Evolutionary conservation across 148 eudicot species (phyloP).

Genomic region (Chenopodium album): DNA sequence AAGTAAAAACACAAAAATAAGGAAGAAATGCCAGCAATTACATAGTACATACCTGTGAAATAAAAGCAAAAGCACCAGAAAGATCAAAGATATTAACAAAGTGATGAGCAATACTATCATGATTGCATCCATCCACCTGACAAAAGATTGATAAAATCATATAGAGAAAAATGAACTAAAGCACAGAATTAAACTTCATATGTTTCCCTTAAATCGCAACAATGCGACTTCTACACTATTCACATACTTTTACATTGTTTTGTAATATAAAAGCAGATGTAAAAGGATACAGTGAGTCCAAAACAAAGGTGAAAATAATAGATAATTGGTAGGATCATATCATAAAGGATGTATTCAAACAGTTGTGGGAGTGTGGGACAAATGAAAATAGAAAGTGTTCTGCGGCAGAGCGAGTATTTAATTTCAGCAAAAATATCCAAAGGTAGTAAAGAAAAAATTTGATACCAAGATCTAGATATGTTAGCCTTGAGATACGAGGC

Average conservation of each 20-base stretch:
- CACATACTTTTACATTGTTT: no score
- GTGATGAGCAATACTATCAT: slow-evolving; percentile 56
- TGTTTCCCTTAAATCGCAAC: no score
- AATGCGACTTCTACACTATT: no score
- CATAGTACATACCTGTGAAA: slow-evolving; percentile 53
- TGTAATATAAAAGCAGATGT: no score
- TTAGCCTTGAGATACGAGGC: slow-evolving; percentile 58
- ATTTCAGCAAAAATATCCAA: background rate
- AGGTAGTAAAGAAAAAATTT: background rate
- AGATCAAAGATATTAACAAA: slow-evolving; percentile 48
- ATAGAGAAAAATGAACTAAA: background rate
- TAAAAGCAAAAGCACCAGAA: slow-evolving; percentile 32
- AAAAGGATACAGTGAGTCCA: no score
- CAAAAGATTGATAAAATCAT: slow-evolving; percentile 12
- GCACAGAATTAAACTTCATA: background rate
- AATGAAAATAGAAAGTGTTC: no score
- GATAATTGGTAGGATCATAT: no score
- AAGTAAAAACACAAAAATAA: background rate
- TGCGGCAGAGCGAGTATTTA: no score
- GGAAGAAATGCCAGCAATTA: slow-evolving; percentile 4
- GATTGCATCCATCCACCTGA: slow-evolving; percentile 77
- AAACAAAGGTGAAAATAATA: no score
- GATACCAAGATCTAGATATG: slow-evolving; percentile 73
- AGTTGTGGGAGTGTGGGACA: no score
- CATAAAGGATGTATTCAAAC: no score